Evolutionary conservation across 1,139 yeast genomes (phyloP), one percentile per base, ranked within the genome.

Genomic region (Scheffersomyces segobiensis): DNA sequence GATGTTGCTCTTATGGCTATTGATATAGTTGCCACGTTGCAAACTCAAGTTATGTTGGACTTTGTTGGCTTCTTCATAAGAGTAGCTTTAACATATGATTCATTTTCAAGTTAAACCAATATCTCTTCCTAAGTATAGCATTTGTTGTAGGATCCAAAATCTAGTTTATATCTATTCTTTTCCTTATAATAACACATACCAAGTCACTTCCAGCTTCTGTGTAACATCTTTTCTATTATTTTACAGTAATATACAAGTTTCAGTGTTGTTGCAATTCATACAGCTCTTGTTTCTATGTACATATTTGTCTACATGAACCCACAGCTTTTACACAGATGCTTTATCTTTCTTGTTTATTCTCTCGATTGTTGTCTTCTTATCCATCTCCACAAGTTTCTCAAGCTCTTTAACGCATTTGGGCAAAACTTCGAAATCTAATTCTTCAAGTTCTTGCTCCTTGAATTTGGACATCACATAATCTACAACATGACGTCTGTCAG

Each of bases 381-480:
- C 18, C 17, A 19, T 7, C 20, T 61, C 57, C 5, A 63, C 57
- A 70, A 83, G 73, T 51, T 75, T 74, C 48, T 74, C 75, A 49
- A 85, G 63, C n/a, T 75, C 65, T 2, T 62, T 63, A 19, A 69
- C 71, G 5, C 83, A 75, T 57, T 72, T 69, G 0, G 83, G 84
- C 57, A 82, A 68, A 1, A 79, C 80, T 3, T 70, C 72, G 20
- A 62, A 68, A 50, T 75, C 72, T 3, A 83, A 58, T 0, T 64
- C 62, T 7, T 74, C 74, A 46, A 68, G 54, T 60, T 83, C 87
- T 0, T 72, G 67, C 0, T 64, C 67, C 22, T 71, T 73, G 69
- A 84, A 84, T 62, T 74, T 77, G 19, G 81, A 70, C 50, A 91
- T 73, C 1, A 92, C 97, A 66, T 87, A 88, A 21, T 83, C 78